A percentile compares a stretch with the other conserved stretches of the same genome.
Evolutionary conservation across 2,329 filamentous ascomycete species (phyloP).

Genomic region (Esteya vermicola): DNA sequence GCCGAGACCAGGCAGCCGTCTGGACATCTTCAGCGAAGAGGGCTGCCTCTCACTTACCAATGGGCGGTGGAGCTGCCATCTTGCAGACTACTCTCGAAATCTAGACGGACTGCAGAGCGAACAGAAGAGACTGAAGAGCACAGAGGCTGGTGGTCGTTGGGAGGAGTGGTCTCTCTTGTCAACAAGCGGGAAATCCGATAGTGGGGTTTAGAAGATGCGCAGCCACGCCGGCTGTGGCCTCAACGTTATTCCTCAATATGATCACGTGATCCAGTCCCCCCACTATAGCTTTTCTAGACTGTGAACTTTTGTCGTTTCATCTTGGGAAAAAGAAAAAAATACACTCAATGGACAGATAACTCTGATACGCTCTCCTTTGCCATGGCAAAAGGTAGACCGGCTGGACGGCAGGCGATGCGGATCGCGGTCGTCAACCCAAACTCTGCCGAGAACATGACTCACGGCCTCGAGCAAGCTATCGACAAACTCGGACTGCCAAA

Average conservation of each 20-base stretch:
- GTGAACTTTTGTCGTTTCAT: too few species aligned
- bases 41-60: too few species aligned
- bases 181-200: not conserved
- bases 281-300: not conserved
- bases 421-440: constrained; percentile 72
- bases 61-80: constrained; percentile 39
- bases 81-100: not conserved
- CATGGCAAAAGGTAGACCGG: not conserved
- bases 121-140: not conserved
- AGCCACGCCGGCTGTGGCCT: not conserved
- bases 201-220: not conserved
- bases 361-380: not conserved
- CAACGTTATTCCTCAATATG: too few species aligned
- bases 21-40: too few species aligned
- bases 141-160: constrained; percentile 11
- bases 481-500: constrained; percentile 23
- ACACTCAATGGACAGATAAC: too few species aligned
- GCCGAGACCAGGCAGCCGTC: too few species aligned
- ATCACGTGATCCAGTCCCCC: not conserved
- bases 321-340: too few species aligned
- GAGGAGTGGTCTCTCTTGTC: too few species aligned
- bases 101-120: not conserved
- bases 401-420: constrained; percentile 13
- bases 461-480: constrained; percentile 40
- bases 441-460: constrained; percentile 59